Conservation (phyloP, 768 basidiomycete species). For the Leucogyrophana mollusca region DNA sequence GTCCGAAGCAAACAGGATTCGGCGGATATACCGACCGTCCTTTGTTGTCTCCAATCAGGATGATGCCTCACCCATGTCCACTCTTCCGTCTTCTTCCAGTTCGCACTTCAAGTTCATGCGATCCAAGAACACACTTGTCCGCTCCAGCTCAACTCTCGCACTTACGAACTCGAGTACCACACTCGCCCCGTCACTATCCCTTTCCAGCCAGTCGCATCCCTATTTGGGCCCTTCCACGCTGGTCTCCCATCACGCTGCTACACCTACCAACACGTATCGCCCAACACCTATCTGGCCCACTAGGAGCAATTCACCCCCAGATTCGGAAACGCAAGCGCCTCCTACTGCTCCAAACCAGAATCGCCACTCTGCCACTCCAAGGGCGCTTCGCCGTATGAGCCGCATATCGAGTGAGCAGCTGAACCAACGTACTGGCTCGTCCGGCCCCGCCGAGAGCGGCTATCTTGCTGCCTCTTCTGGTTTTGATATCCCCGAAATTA, state of each 20-base stretch:
- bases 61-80: slow-evolving; percentile 15
- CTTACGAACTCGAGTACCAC: slow-evolving; percentile 26
- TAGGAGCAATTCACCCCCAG: slow-evolving; percentile 3
- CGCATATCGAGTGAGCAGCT: slow-evolving; percentile 11
- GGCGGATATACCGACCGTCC: slow-evolving; percentile 11
- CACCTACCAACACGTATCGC: slow-evolving; percentile 14
- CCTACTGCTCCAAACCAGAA: slow-evolving; percentile 12
- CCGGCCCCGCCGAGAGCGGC: slow-evolving; percentile 11
- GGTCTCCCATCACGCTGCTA: slow-evolving; percentile 12
- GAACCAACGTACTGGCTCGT: slow-evolving; percentile 3
- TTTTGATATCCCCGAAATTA: background rate
- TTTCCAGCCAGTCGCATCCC: slow-evolving; percentile 21
- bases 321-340: background rate
- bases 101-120: slow-evolving; percentile 7
- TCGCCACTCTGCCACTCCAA: slow-evolving; percentile 12
- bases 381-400: slow-evolving; percentile 23
- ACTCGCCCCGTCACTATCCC: slow-evolving; percentile 23
- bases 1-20: background rate
- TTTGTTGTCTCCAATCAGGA: slow-evolving; percentile 20
- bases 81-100: slow-evolving; percentile 9
- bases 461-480: background rate
- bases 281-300: slow-evolving; percentile 8
- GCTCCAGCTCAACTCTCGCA: slow-evolving; percentile 21
- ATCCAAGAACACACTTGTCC: slow-evolving; percentile 1
- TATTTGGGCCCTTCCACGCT: slow-evolving; percentile 13